Base-by-base conservation (phyloP, 306 rosid genomes). In the Lagenaria siceraria region DNA sequence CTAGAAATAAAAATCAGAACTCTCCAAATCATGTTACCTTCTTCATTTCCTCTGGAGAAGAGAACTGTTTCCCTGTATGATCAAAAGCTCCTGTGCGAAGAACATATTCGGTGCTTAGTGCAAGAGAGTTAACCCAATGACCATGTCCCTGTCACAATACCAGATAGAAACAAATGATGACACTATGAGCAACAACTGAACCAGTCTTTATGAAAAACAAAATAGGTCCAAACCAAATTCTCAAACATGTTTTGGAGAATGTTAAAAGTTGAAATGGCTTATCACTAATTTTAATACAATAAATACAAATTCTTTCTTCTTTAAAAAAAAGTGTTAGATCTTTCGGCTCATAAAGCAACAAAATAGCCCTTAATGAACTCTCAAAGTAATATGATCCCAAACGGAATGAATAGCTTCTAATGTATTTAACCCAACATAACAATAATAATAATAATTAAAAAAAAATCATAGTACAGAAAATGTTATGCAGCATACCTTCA, bases 71-170 rank as follows among this genome's bases (percentile, higher is more conserved):
- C 78, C 90, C 85, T n/a, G 97, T 90, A 87, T 95, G 97, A 84
- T 95, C 97, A 86, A 83, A 95, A 68, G 97, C 96, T 72, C 99
- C 97, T 8, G 97, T 95, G 56, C 97, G 96, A 78, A 95, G 96
- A 81, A 92, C 97, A 83, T 89, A 95, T 78, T 95, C 97, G 0
- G 99, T 92, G 84, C 99, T 95, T 83, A 95, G 82, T 76, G 99
- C 97, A 81, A 95, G 89, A 80, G 97, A 87, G 87, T 95, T 95
- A 72, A 95, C 96, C 97, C 97, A 95, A 82, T 90, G 93, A 14
- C 91, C 99, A 79, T 95, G 99, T 78, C 97, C 99, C 99, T 92
- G 74, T 64, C 85, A 80, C 36, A 81, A 88, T 75, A 63, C 43
- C 76, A 86, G 35, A 75, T 76, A 68, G 43, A 61, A 59, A 69